Evolutionary conservation across 2,329 filamentous ascomycete genomes (phyloP), one percentile per base, ranked within the genome.

Genomic region (Ophiostoma triangulosporum): DNA sequence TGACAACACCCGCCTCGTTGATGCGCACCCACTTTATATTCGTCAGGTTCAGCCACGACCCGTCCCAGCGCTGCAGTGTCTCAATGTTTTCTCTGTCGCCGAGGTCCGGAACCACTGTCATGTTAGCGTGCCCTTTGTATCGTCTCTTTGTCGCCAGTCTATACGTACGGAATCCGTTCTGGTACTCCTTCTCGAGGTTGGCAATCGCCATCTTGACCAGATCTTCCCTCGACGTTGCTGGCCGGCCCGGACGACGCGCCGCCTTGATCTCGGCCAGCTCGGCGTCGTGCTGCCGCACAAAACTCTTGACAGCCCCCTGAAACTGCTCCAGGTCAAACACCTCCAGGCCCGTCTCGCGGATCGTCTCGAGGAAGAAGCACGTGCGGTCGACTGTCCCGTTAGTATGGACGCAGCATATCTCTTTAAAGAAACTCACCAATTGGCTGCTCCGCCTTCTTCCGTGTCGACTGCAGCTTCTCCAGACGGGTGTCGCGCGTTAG

Each of bases 401-500:
- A 35, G 35, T 14, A 9, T 7, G 14, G 6, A 6, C 12, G 11
- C 31, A 33, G 31, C 24, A 26, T 9, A 26, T 40, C 12, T 14
- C 20, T 24, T 12, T 20, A 6, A 20, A 20, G 7, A 7, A 20
- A 7, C 48, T 4, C 29, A 56, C 54, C 50, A 20, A 43, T 79
- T 22, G 83, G 81, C 63, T 83, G 78, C 64, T 95, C 88, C 58
- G 78, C 80, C 68, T 84, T 93, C 61, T 77, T 77, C 62, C 86
- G 78, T 35, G 81, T 73, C n/a, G 78, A 70, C 22, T 81, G 77
- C 54, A 90, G 72, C 65, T 84, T 85, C 60, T 81, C 80, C 33
- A 98, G 75, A 64, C 87, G 87, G 62, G 93, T 84, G 63, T 96
- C 90, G 67, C 93, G 78, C 58, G 83, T 77, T 57, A 80, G 79